Evolutionary conservation across 2,329 filamentous ascomycete species (phyloP).

Genomic region (Penicillium sp.): DNA sequence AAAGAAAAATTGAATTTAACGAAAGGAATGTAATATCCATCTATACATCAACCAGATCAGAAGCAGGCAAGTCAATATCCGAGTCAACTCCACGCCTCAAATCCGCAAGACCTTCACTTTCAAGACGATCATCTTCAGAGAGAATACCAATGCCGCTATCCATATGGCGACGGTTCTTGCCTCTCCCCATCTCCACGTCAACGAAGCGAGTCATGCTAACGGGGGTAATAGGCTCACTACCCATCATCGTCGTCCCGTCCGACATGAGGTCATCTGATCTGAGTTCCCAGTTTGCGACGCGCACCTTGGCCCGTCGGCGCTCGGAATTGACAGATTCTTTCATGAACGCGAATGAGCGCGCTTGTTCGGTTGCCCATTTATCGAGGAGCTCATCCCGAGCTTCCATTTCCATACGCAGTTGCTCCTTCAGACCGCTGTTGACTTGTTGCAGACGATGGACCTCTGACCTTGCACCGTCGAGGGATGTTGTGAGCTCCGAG

Average conservation of each 20-base stretch:
- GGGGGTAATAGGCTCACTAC: slow-evolving; percentile 52
- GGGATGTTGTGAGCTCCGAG: slow-evolving; percentile 47
- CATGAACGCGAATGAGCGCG: slow-evolving; percentile 42
- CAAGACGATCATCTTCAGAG: slow-evolving; percentile 39
- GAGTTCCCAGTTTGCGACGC: slow-evolving; percentile 49
- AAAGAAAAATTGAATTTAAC: background rate
- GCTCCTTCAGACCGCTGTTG: slow-evolving; percentile 46
- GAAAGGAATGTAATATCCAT: slow-evolving; percentile 15
- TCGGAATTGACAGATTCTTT: slow-evolving; percentile 48
- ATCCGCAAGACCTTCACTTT: slow-evolving; percentile 40
- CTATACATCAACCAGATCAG: slow-evolving; percentile 34
- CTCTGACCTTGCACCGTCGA: slow-evolving; percentile 45
- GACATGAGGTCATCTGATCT: slow-evolving; percentile 46
- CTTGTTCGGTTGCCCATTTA: slow-evolving; percentile 43
- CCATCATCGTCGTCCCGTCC: slow-evolving; percentile 34
- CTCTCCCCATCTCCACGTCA: slow-evolving; percentile 50
- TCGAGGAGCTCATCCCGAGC: slow-evolving; percentile 43
- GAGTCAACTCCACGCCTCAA: slow-evolving; percentile 20
- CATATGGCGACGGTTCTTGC: slow-evolving; percentile 45
- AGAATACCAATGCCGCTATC: slow-evolving; percentile 51
- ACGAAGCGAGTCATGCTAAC: slow-evolving; percentile 50
- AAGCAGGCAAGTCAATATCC: slow-evolving; percentile 32
- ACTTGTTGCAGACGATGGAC: slow-evolving; percentile 43
- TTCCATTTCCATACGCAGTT: slow-evolving; percentile 46
- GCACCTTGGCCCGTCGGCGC: slow-evolving; percentile 48